These are phyloP conservation scores for Quercus wislizeni DNA, from an alignment of 306 rosid genomes.

Conservation along the genomic window DNA sequence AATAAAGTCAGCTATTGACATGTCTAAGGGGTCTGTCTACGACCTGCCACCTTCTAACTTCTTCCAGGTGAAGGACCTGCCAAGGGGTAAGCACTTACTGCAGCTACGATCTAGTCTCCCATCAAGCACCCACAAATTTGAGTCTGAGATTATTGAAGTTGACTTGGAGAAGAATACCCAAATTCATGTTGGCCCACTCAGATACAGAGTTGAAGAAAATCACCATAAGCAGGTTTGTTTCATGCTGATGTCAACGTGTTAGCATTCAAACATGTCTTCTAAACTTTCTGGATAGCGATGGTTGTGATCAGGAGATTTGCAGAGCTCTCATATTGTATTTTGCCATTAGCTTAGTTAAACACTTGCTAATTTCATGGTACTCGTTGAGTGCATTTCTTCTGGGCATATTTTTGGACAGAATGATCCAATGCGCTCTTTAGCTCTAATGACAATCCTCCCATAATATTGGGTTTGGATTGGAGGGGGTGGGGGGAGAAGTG, in stretches of 20 bases:
- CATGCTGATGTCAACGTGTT: not conserved
- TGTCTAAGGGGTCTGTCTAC: constrained; percentile 60
- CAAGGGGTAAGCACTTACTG: constrained; percentile 81
- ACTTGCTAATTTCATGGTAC: not conserved
- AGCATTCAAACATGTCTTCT: not conserved
- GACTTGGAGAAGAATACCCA: constrained; percentile 73
- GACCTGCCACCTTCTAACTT: constrained; percentile 90
- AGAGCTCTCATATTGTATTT: not conserved
- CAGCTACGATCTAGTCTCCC: constrained; percentile 71
- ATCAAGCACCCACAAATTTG: constrained; percentile 65
- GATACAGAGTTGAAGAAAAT: constrained; percentile 57
- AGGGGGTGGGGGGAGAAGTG: no score
- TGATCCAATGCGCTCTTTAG: not conserved
- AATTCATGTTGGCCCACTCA: constrained; percentile 84
- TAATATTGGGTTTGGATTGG: no score
- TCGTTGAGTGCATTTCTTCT: not conserved
- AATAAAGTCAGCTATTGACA: constrained; percentile 79
- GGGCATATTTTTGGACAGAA: not conserved
- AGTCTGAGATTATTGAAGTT: constrained; percentile 77
- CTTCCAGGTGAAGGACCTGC: constrained; percentile 87
- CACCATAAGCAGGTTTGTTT: constrained; percentile 75
- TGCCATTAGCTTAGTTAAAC: not conserved
- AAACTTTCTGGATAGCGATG: not conserved
- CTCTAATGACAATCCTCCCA: no score
- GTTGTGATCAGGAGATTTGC: not conserved